Conservation (phyloP, 1,284 basidiomycete genomes). For the Hymenochaete sp. region DNA sequence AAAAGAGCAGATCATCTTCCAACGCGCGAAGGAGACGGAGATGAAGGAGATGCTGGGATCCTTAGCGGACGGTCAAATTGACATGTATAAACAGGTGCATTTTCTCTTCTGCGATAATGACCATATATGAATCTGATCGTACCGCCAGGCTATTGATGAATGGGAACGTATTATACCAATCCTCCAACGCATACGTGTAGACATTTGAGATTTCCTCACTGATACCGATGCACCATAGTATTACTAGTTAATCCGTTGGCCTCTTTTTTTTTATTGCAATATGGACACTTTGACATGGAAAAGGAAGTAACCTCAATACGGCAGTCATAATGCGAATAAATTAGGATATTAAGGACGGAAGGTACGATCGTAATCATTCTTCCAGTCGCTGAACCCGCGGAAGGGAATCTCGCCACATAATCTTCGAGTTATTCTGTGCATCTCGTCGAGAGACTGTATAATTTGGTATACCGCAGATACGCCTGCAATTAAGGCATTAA, state of each 20-base stretch:
- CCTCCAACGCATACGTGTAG: slow-evolving; percentile 81
- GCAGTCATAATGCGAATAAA: not conserved
- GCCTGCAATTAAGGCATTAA: no score
- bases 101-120: slow-evolving; percentile 9
- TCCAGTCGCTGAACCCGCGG: slow-evolving; percentile 37
- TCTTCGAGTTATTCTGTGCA: slow-evolving; percentile 32
- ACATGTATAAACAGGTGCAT: slow-evolving; percentile 80
- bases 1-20: slow-evolving; percentile 84
- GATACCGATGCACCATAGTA: not conserved
- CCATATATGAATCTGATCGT: slow-evolving; percentile 12
- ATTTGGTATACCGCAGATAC: slow-evolving; percentile 38
- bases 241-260: not conserved
- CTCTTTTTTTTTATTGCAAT: not conserved
- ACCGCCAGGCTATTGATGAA: slow-evolving; percentile 73
- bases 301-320: no score
- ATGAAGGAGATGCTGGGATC: slow-evolving; percentile 91
- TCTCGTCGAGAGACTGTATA: slow-evolving; percentile 36
- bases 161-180: slow-evolving; percentile 87
- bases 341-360: slow-evolving; percentile 13
- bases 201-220: slow-evolving; percentile 42
- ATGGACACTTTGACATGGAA: no score
- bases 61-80: slow-evolving; percentile 90
- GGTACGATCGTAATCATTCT: slow-evolving; percentile 26
- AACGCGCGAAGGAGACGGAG: slow-evolving; percentile 84
- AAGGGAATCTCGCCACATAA: slow-evolving; percentile 42